phyloP scores from a whole-genome alignment of 2,329 filamentous ascomycete genomes.

The Trichoderma brevicompactum region DNA sequence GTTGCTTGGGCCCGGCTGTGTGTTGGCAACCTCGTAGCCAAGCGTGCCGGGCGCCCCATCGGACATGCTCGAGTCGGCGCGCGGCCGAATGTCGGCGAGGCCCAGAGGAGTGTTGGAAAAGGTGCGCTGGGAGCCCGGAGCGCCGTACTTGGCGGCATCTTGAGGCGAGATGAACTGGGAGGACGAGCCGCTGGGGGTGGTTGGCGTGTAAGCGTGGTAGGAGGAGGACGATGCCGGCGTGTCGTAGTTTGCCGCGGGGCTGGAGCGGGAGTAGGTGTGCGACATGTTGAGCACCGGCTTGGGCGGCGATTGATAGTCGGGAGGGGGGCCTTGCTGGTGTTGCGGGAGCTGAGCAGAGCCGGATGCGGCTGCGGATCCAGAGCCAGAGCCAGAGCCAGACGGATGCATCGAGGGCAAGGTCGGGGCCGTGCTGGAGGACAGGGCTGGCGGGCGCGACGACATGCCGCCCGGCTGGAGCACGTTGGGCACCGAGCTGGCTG shows the following conservation, averaged over 20 bases:
- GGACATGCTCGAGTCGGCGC: conserved; percentile 78
- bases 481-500: conserved; percentile 57
- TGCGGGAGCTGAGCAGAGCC: conserved; percentile 34
- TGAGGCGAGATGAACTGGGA: conserved; percentile 68
- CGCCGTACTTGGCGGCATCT: conserved; percentile 58
- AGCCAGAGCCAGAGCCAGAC: conserved; percentile 36
- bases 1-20: conserved; percentile 78
- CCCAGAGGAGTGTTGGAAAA: conserved; percentile 86
- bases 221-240: conserved; percentile 57
- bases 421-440: conserved; percentile 52
- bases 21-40: conserved; percentile 68
- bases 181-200: conserved; percentile 65
- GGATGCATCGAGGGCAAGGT: conserved; percentile 53
- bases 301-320: conserved; percentile 65
- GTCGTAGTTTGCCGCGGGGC: conserved; percentile 68
- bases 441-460: conserved; percentile 40
- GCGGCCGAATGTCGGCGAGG: conserved; percentile 86
- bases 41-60: conserved; percentile 68
- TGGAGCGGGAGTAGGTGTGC: conserved; percentile 83
- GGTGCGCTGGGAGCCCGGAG: conserved; percentile 62
- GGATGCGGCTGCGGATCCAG: conserved; percentile 40
- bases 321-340: conserved; percentile 47
- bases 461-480: conserved; percentile 61
- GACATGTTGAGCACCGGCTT: conserved; percentile 68
- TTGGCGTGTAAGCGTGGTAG: conserved; percentile 63